A percentile compares a stretch with the other conserved stretches of the same genome.
phyloP scores from a whole-genome alignment of 176 grass and related monocot species.

The Tuctoria greenei region DNA sequence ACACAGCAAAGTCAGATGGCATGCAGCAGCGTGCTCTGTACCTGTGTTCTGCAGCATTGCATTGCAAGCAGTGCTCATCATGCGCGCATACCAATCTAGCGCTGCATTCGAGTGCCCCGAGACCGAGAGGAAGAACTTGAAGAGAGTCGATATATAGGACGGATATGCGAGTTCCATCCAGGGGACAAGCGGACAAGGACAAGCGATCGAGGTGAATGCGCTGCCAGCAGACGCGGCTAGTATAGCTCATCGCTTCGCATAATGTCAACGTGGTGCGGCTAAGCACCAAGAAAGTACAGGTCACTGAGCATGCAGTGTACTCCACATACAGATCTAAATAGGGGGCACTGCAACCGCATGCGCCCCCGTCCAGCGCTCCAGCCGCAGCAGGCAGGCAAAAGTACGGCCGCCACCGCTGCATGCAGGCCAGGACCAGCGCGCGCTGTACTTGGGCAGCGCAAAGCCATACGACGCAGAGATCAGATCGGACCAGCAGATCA shows the following conservation, averaged over 20 bases:
- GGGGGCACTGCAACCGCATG: neutral
- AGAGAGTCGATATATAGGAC: neutral
- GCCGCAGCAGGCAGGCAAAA: neutral
- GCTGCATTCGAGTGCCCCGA: neutral
- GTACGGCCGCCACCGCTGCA: constrained; percentile 30
- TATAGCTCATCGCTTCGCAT: neutral
- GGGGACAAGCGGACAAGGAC: neutral
- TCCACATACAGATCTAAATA: constrained; percentile 45
- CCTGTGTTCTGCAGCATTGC: neutral
- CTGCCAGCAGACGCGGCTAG: constrained; percentile 7
- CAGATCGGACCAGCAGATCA: constrained; percentile 9
- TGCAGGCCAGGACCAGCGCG: constrained; percentile 37
- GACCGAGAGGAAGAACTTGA: neutral
- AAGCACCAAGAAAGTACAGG: constrained; percentile 36
- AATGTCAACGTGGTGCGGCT: constrained; percentile 11
- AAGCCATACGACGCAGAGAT: constrained; percentile 32
- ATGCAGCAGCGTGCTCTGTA: no score
- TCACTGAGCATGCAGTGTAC: neutral
- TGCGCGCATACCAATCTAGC: neutral
- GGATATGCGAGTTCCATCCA: neutral
- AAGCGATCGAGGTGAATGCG: no score
- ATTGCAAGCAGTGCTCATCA: neutral
- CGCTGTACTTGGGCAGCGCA: constrained; percentile 39
- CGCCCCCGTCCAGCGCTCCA: constrained; percentile 33
- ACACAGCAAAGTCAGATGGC: no score